Evolutionary conservation across 345 rosid genomes (phyloP).

Genomic region (Kandelia obovata): DNA sequence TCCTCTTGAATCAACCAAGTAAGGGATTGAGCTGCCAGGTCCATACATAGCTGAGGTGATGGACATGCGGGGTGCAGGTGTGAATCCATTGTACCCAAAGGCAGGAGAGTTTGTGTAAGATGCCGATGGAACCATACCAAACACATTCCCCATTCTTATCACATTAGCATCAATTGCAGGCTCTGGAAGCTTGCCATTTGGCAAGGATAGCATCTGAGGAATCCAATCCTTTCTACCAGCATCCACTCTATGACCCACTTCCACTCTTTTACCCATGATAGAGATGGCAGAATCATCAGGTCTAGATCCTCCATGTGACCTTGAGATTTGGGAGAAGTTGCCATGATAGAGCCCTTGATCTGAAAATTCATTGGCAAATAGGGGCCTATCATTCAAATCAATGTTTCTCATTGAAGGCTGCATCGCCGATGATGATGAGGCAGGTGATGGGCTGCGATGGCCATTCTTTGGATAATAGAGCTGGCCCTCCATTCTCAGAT

Average conservation of each 20-base stretch:
- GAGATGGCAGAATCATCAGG: conserved; percentile 61
- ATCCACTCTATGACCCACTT: conserved; percentile 30
- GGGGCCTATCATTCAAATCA: conserved; percentile 87
- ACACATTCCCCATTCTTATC: conserved; percentile 49
- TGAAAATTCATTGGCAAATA: conserved; percentile 39
- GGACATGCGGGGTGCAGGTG: conserved; percentile 49
- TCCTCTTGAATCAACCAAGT: conserved; percentile 66
- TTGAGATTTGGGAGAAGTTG: conserved; percentile 33
- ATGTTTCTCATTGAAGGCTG: conserved; percentile 64
- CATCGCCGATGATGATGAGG: conserved; percentile 70
- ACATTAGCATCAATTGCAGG: conserved; percentile 38
- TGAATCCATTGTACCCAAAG: conserved; percentile 54
- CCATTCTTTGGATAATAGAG: conserved; percentile 49
- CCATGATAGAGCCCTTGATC: conserved; percentile 44
- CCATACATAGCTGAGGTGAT: conserved; percentile 57
- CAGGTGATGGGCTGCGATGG: conserved; percentile 67
- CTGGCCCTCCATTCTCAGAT: conserved; percentile 48
- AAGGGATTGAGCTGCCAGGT: conserved; percentile 64
- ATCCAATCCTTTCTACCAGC: conserved; percentile 46
- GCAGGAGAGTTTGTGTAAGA: conserved; percentile 57
- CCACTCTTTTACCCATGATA: conserved; percentile 66
- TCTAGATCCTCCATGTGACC: conserved; percentile 42
- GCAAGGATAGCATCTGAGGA: conserved; percentile 43
- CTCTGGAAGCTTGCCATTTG: conserved; percentile 59
- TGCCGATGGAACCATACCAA: conserved; percentile 51